Conservation (phyloP, 495 filamentous ascomycete genomes). For the Rostrohypoxylon terebratum region DNA sequence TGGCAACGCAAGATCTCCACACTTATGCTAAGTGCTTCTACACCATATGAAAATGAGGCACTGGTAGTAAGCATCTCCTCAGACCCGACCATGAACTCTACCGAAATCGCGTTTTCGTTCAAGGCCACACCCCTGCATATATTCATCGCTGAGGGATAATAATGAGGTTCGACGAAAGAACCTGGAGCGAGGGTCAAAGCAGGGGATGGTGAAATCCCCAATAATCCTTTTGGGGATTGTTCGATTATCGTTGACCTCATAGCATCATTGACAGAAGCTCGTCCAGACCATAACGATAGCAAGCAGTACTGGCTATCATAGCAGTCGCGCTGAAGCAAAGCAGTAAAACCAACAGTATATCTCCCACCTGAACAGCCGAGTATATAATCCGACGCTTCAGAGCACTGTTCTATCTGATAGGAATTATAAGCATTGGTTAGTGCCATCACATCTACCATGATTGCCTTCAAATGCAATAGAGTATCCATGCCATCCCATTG, state of each 20-base stretch:
- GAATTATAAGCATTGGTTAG: too few species aligned
- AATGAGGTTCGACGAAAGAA: neutral
- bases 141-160: neutral
- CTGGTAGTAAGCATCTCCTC: neutral
- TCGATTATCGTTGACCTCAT: neutral
- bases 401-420: too few species aligned
- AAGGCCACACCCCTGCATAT: neutral
- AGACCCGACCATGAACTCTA: neutral
- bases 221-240: neutral
- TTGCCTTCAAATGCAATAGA: too few species aligned
- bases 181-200: neutral
- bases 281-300: neutral
- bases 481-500: too few species aligned
- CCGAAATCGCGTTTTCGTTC: neutral
- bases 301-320: neutral
- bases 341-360: neutral
- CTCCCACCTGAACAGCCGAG: neutral
- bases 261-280: neutral
- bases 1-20: neutral
- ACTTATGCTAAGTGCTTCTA: neutral
- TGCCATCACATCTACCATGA: too few species aligned
- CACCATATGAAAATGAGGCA: neutral
- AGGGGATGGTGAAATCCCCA: neutral
- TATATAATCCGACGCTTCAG: neutral
- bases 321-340: neutral